Conservation (phyloP, 495 filamentous ascomycete genomes). For the Jackrogersella minutella region DNA sequence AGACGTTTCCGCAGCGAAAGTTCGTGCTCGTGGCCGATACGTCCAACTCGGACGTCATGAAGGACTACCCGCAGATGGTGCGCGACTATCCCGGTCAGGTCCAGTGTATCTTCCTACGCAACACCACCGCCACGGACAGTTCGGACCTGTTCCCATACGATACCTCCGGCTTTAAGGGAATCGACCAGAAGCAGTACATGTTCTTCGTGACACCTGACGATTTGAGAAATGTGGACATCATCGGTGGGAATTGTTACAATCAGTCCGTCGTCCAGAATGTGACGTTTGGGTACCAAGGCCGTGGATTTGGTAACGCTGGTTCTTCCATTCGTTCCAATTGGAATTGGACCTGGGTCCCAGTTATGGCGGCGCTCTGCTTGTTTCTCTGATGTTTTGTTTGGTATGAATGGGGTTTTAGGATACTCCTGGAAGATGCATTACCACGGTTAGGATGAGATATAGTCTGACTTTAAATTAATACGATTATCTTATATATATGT, state of each 20-base stretch:
- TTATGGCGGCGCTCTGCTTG: conserved; percentile 12
- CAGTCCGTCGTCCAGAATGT: conserved; percentile 67
- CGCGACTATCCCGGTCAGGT: conserved; percentile 72
- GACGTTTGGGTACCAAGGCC: conserved; percentile 72
- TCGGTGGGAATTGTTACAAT: conserved; percentile 75
- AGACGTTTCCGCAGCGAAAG: conserved; percentile 76
- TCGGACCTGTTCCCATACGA: conserved; percentile 72
- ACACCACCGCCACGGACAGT: conserved; percentile 73
- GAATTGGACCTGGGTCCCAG: conserved; percentile 25
- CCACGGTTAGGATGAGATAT: not conserved
- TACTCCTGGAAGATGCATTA: not conserved
- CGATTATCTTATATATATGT: no score
- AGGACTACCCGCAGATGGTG: conserved; percentile 71
- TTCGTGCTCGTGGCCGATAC: conserved; percentile 82
- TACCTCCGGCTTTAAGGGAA: conserved; percentile 69
- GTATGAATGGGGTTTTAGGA: not conserved
- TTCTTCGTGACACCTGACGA: conserved; percentile 79
- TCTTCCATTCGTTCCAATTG: not conserved
- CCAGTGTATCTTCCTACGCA: conserved; percentile 82
- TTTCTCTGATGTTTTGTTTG: not conserved
- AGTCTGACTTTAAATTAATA: not conserved
- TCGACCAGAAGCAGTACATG: conserved; percentile 74
- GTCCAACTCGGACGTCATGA: conserved; percentile 80
- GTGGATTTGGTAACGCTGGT: conserved; percentile 54
- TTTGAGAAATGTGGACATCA: conserved; percentile 70